A percentile compares a stretch with the other conserved stretches of the same genome.
These are phyloP conservation scores for Diplodia scrobiculata DNA, from an alignment of 2,329 filamentous ascomycete species.

Conservation along the genomic window DNA sequence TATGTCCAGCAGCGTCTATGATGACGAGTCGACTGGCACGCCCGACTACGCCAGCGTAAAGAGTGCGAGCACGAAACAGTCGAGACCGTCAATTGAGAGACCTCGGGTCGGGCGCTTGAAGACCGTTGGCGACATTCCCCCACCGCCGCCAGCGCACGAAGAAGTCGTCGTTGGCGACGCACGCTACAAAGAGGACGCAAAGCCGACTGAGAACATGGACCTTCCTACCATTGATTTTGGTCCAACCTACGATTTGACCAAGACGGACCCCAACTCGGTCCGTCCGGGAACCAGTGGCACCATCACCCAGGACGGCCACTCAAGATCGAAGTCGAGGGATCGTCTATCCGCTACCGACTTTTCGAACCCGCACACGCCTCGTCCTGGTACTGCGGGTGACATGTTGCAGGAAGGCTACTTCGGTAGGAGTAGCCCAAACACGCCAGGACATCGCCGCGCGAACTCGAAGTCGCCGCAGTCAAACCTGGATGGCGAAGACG, in stretches of 20 bases:
- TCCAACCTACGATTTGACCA: slow-evolving; percentile 71
- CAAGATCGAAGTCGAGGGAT: slow-evolving; percentile 7
- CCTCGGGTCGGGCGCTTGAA: slow-evolving; percentile 79
- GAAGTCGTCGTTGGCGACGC: slow-evolving; percentile 53
- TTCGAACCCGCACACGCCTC: slow-evolving; percentile 26
- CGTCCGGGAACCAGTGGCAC: slow-evolving; percentile 61
- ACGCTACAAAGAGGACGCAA: slow-evolving; percentile 44
- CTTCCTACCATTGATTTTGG: slow-evolving; percentile 84
- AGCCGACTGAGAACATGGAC: slow-evolving; percentile 48
- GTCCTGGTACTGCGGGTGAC: too few relatives aligned
- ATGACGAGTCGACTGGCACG: slow-evolving; percentile 65
- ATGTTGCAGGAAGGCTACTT: slow-evolving; percentile 35
- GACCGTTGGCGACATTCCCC: slow-evolving; percentile 62
- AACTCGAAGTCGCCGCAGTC: slow-evolving; percentile 37
- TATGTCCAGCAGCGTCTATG: slow-evolving; percentile 59
- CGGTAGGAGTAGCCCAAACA: slow-evolving; percentile 43
- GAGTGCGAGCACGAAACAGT: slow-evolving; percentile 49
- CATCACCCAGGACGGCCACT: slow-evolving; percentile 40
- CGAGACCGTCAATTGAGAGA: slow-evolving; percentile 52
- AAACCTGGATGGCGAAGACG: slow-evolving; percentile 41
- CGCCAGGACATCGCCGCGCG: slow-evolving; percentile 48
- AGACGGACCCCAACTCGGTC: slow-evolving; percentile 52
- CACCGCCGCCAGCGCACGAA: slow-evolving; percentile 42
- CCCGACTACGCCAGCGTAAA: slow-evolving; percentile 77
- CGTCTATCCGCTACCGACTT: slow-evolving; percentile 13